Conservation (phyloP, 2,329 filamentous ascomycete species). For the Alternaria atra region DNA sequence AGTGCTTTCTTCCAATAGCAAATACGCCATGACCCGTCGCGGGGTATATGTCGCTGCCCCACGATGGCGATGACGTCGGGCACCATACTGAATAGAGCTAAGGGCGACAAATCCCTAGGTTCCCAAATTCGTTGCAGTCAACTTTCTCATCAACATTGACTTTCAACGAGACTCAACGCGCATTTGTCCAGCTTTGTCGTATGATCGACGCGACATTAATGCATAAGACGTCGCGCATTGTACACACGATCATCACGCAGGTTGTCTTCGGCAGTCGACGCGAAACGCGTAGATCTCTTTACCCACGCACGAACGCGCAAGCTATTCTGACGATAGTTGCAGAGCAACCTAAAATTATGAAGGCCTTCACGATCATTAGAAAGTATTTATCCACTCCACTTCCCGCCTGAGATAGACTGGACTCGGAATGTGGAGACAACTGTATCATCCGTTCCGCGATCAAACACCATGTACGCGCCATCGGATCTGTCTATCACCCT, state of each 20-base stretch:
- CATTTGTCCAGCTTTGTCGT: neutral
- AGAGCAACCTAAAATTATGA: neutral
- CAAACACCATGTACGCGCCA: neutral
- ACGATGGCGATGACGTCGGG: slow-evolving; percentile 26
- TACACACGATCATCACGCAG: neutral
- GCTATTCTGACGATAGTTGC: neutral
- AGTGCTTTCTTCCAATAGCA: slow-evolving; percentile 17
- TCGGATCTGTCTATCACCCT: neutral
- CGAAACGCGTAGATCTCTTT: neutral
- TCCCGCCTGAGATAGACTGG: neutral
- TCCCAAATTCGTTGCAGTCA: slow-evolving; percentile 5
- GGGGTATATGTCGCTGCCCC: slow-evolving; percentile 24
- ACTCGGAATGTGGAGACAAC: neutral
- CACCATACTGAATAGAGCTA: slow-evolving; percentile 24
- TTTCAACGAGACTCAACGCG: neutral
- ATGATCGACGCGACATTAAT: neutral
- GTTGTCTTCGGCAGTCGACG: neutral
- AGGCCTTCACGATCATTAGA: neutral
- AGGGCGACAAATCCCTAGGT: slow-evolving; percentile 16
- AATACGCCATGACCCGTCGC: slow-evolving; percentile 8
- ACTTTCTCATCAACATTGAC: neutral
- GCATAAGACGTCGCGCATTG: neutral
- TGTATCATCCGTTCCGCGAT: neutral
- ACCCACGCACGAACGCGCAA: neutral
- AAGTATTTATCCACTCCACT: neutral